These are phyloP conservation scores for Phyllosticta paracitricarpa DNA, from an alignment of 2,329 filamentous ascomycete genomes.

Conservation along the genomic window DNA sequence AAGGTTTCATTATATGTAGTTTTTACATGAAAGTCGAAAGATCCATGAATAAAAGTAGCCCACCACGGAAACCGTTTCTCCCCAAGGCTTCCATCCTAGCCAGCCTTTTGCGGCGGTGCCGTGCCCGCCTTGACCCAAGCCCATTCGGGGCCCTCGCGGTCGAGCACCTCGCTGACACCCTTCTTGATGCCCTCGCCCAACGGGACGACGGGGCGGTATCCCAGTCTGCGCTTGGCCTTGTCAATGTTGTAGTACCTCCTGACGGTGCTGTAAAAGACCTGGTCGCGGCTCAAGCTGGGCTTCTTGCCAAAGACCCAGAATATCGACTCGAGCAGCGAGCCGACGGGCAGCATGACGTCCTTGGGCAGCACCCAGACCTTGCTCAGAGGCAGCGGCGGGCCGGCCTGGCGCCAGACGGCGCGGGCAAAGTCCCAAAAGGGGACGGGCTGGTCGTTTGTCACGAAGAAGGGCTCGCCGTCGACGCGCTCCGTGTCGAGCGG, in stretches of 20 bases:
- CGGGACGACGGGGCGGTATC: slow-evolving; percentile 57
- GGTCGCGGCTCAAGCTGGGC: slow-evolving; percentile 36
- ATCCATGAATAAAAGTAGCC: neutral
- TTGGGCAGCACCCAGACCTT: slow-evolving; percentile 34
- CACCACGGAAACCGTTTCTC: neutral
- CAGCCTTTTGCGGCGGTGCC: slow-evolving; percentile 1
- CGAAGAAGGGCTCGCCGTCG: slow-evolving; percentile 42
- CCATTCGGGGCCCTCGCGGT: slow-evolving; percentile 7
- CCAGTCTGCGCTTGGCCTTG: slow-evolving; percentile 62
- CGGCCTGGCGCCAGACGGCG: slow-evolving; percentile 36
- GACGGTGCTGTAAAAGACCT: slow-evolving; percentile 59
- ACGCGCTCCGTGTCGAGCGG: slow-evolving; percentile 37
- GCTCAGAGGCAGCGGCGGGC: slow-evolving; percentile 25
- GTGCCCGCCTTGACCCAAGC: slow-evolving; percentile 6
- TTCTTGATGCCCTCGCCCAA: slow-evolving; percentile 52
- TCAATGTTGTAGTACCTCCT: slow-evolving; percentile 67
- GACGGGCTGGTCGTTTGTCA: slow-evolving; percentile 40
- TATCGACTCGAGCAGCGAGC: slow-evolving; percentile 34
- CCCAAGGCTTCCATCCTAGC: neutral
- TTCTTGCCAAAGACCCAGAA: slow-evolving; percentile 36
- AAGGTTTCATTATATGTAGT: neutral
- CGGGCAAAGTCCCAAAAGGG: slow-evolving; percentile 44
- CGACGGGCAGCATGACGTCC: slow-evolving; percentile 33
- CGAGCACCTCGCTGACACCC: slow-evolving; percentile 33
- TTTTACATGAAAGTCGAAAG: neutral